Percentiles rank a stretch among this genome's conserved stretches.
Conservation (phyloP, 1,284 basidiomycete species). For the Ceratobasidium theobromae region DNA sequence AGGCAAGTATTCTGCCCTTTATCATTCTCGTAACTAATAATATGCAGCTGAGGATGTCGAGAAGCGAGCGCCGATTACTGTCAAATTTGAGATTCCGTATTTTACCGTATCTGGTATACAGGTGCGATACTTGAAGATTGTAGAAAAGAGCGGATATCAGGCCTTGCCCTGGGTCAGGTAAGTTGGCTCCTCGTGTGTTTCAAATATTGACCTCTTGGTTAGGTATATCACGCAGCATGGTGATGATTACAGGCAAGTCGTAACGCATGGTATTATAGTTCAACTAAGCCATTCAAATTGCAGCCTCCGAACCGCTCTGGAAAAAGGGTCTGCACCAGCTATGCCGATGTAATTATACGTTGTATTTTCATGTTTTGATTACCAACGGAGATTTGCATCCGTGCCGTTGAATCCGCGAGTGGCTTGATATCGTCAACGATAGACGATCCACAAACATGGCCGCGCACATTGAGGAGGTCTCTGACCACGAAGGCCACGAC, state of each 20-base stretch:
- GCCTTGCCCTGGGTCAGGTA: slow-evolving; percentile 84
- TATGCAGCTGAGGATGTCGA: slow-evolving; percentile 75
- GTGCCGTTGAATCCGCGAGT: slow-evolving; percentile 10
- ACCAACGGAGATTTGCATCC: slow-evolving; percentile 5
- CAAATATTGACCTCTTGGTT: no score
- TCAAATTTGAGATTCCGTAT: slow-evolving; percentile 98
- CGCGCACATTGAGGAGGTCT: slow-evolving; percentile 79
- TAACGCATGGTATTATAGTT: not conserved
- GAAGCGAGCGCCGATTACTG: slow-evolving; percentile 90
- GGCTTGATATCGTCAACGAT: slow-evolving; percentile 15
- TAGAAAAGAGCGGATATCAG: slow-evolving; percentile 97
- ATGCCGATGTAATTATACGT: slow-evolving; percentile 17
- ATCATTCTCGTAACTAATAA: not conserved
- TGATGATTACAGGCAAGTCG: slow-evolving; percentile 83
- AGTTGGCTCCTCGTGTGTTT: no score
- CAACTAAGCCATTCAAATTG: not conserved
- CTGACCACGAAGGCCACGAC: slow-evolving; percentile 70
- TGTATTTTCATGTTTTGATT: not conserved
- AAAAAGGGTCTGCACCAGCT: slow-evolving; percentile 54
- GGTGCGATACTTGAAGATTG: slow-evolving; percentile 95
- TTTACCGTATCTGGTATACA: slow-evolving; percentile 97
- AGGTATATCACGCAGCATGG: slow-evolving; percentile 93
- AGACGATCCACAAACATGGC: slow-evolving; percentile 18
- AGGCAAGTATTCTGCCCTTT: slow-evolving; percentile 53
- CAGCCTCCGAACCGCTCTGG: slow-evolving; percentile 72